phyloP scores from a whole-genome alignment of 2,329 filamentous ascomycete species.

The Xylariaceae sp. region DNA sequence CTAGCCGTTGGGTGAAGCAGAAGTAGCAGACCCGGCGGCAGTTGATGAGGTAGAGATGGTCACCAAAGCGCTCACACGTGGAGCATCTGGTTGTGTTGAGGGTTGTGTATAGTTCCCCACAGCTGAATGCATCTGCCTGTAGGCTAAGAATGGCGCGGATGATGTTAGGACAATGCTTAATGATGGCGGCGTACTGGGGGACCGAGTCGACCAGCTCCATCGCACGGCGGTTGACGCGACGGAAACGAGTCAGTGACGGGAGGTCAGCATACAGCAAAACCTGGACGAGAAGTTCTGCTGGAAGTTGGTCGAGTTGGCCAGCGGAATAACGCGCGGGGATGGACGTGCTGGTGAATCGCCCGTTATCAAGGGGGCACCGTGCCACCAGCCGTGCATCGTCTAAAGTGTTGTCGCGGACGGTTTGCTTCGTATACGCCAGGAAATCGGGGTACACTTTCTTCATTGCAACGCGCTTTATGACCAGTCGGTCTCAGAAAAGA shows the following conservation, averaged over 20 bases:
- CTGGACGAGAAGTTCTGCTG: constrained; percentile 39
- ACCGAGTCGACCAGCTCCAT: constrained; percentile 9
- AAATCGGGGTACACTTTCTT: too few relatives aligned
- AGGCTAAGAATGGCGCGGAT: constrained; percentile 14
- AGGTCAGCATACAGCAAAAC: constrained; percentile 43
- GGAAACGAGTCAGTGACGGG: constrained; percentile 43
- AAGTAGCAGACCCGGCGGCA: constrained; percentile 7
- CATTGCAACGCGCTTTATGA: too few relatives aligned
- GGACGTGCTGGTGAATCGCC: neutral
- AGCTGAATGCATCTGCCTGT: constrained; percentile 5
- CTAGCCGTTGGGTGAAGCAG: neutral
- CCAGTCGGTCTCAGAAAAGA: too few relatives aligned
- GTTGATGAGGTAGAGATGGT: constrained; percentile 13
- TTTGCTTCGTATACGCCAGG: too few relatives aligned
- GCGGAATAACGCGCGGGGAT: neutral
- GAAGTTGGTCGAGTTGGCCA: constrained; percentile 40
- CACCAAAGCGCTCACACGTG: constrained; percentile 7
- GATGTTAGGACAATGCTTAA: constrained; percentile 16
- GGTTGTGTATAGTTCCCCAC: neutral
- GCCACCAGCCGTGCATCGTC: constrained; percentile 4
- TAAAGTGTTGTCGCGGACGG: constrained; percentile 13
- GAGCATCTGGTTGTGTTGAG: neutral
- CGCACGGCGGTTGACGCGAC: constrained; percentile 41
- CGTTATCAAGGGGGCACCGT: constrained; percentile 13
- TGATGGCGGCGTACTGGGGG: constrained; percentile 1